These are phyloP conservation scores for Lasiodiplodia citricola DNA, from an alignment of 2,329 filamentous ascomycete genomes.

Conservation along the genomic window DNA sequence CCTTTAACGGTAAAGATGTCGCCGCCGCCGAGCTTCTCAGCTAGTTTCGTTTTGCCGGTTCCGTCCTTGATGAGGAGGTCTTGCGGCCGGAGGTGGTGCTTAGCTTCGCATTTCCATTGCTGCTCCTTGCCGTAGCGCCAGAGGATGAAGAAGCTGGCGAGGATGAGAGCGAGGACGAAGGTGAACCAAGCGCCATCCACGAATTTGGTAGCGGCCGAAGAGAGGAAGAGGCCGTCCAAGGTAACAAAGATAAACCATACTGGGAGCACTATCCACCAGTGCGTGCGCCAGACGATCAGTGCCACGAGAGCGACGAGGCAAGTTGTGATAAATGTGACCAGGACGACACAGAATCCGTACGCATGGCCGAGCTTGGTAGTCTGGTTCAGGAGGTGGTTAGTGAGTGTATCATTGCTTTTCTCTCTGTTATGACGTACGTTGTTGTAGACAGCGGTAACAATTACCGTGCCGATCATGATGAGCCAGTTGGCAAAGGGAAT, in stretches of 20 bases:
- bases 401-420: background rate
- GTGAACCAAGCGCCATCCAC: constrained; percentile 82
- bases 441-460: constrained; percentile 75
- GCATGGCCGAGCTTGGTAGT: constrained; percentile 30
- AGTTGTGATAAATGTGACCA: constrained; percentile 79
- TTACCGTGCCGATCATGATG: constrained; percentile 75
- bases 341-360: constrained; percentile 72
- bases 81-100: constrained; percentile 60
- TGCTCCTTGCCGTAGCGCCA: constrained; percentile 84
- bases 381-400: background rate
- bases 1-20: constrained; percentile 47
- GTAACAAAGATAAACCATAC: constrained; percentile 69
- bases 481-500: constrained; percentile 79
- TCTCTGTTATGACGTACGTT: constrained; percentile 54
- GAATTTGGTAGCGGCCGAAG: constrained; percentile 72
- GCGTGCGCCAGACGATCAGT: constrained; percentile 72
- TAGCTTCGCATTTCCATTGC: constrained; percentile 73
- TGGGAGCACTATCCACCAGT: constrained; percentile 63
- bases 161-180: constrained; percentile 65
- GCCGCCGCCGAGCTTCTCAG: constrained; percentile 43
- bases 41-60: constrained; percentile 43
- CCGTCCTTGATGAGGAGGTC: constrained; percentile 50
- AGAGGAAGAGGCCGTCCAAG: constrained; percentile 73
- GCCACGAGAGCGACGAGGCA: constrained; percentile 75
- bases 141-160: constrained; percentile 70